Percentiles rank a stretch among this genome's conserved stretches.
phyloP scores from a whole-genome alignment of 2,329 filamentous ascomycete species.

The Microdochium nivale region DNA sequence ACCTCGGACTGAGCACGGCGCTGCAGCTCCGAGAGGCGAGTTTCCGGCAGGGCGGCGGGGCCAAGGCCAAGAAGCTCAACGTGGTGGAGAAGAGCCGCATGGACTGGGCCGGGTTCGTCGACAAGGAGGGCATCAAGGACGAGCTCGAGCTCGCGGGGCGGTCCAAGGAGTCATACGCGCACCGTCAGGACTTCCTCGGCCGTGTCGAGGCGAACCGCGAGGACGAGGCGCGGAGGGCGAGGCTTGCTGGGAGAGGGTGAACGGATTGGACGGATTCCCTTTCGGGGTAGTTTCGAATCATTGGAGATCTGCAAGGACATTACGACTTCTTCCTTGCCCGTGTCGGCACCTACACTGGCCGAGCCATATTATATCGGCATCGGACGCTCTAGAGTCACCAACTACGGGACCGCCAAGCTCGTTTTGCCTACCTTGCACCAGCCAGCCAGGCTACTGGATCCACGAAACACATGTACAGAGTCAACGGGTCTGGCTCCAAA shows the following conservation, averaged over 20 bases:
- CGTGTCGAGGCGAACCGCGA: conserved; percentile 55
- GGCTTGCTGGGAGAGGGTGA: conserved; percentile 29
- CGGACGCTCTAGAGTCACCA: too few species aligned
- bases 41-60: conserved; percentile 15
- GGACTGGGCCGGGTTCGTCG: conserved; percentile 66
- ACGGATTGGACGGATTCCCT: not conserved
- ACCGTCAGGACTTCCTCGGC: conserved; percentile 55
- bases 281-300: too few species aligned
- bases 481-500: too few species aligned
- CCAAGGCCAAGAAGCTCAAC: conserved; percentile 56
- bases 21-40: conserved; percentile 35
- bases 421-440: too few species aligned
- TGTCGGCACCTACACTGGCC: too few species aligned
- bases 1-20: conserved; percentile 44
- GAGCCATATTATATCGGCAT: too few species aligned
- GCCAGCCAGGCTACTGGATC: too few species aligned
- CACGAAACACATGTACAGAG: too few species aligned
- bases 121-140: conserved; percentile 62
- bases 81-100: conserved; percentile 65
- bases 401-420: too few species aligned
- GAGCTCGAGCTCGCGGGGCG: conserved; percentile 57
- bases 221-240: conserved; percentile 47
- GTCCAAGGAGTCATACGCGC: conserved; percentile 55
- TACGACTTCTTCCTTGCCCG: too few species aligned
- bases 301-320: too few species aligned